Conservation (phyloP, 2,329 filamentous ascomycete species). For the Teratosphaeria zuluensis region DNA sequence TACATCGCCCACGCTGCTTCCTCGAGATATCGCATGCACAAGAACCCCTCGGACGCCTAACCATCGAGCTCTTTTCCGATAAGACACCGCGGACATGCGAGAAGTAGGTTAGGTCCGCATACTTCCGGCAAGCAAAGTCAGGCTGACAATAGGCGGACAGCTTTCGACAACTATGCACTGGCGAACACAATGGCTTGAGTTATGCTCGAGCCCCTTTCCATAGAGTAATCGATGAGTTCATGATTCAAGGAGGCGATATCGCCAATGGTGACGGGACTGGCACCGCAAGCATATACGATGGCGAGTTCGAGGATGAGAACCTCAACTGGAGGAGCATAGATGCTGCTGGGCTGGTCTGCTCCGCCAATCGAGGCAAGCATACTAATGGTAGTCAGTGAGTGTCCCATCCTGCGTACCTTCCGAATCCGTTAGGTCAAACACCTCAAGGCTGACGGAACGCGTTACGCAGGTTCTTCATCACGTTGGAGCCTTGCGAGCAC, state of each 20-base stretch:
- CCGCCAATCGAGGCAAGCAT: slow-evolving; percentile 31
- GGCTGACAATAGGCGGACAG: slow-evolving; percentile 20
- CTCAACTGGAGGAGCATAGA: slow-evolving; percentile 33
- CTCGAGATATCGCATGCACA: slow-evolving; percentile 33
- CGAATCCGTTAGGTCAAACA: neutral
- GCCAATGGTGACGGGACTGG: slow-evolving; percentile 33
- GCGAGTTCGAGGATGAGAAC: slow-evolving; percentile 34
- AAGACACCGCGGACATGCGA: slow-evolving; percentile 37
- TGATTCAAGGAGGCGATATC: slow-evolving; percentile 37
- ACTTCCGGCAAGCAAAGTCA: neutral
- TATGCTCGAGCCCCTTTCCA: slow-evolving; percentile 32
- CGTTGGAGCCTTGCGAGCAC: slow-evolving; percentile 29
- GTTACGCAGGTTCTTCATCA: slow-evolving; percentile 31
- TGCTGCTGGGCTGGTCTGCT: slow-evolving; percentile 30
- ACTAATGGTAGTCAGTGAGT: slow-evolving; percentile 33
- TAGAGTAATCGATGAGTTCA: slow-evolving; percentile 35
- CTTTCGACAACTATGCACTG: slow-evolving; percentile 36
- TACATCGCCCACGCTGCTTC: slow-evolving; percentile 30
- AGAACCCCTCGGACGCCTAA: slow-evolving; percentile 33
- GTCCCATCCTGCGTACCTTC: neutral
- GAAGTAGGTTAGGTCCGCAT: slow-evolving; percentile 26
- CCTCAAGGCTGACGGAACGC: slow-evolving; percentile 2
- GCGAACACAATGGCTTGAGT: slow-evolving; percentile 27
- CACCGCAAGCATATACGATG: slow-evolving; percentile 30
- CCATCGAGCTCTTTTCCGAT: slow-evolving; percentile 38